Evolutionary conservation across 257 asterid species (phyloP).

Genomic region (Fraxinus excelsior): DNA sequence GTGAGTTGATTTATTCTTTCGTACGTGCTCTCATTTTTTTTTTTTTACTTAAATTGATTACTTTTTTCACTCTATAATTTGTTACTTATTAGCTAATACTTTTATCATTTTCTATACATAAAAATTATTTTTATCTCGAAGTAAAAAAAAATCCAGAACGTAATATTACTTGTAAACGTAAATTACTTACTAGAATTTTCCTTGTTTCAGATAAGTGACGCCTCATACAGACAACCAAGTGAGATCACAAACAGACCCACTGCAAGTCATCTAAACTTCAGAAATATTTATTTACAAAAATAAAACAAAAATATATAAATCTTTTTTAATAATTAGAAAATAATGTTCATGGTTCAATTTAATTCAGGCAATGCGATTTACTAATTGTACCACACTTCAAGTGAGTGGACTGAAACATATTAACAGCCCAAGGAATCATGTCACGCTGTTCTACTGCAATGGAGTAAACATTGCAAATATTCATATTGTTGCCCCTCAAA

Average conservation of each 20-base stretch:
- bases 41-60: too few relatives aligned
- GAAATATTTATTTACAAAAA: background rate
- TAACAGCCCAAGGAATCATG: slow-evolving; percentile 53
- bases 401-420: slow-evolving; percentile 41
- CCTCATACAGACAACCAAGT: too few relatives aligned
- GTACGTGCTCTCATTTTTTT: background rate
- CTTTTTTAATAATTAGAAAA: too few relatives aligned
- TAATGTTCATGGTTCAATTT: background rate
- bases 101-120: too few relatives aligned
- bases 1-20: slow-evolving; percentile 21
- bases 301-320: too few relatives aligned
- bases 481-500: slow-evolving; percentile 41
- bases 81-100: background rate
- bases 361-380: slow-evolving; percentile 44
- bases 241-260: slow-evolving; percentile 23
- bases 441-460: slow-evolving; percentile 34
- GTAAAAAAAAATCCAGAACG: too few relatives aligned
- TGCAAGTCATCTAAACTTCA: slow-evolving; percentile 25
- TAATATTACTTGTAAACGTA: too few relatives aligned
- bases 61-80: background rate
- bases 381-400: slow-evolving; percentile 37
- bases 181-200: background rate
- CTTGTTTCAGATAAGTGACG: slow-evolving; percentile 16
- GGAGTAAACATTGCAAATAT: slow-evolving; percentile 31
- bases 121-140: too few relatives aligned